phyloP scores from a whole-genome alignment of 2,329 filamentous ascomycete species.

The Claviceps monticola region DNA sequence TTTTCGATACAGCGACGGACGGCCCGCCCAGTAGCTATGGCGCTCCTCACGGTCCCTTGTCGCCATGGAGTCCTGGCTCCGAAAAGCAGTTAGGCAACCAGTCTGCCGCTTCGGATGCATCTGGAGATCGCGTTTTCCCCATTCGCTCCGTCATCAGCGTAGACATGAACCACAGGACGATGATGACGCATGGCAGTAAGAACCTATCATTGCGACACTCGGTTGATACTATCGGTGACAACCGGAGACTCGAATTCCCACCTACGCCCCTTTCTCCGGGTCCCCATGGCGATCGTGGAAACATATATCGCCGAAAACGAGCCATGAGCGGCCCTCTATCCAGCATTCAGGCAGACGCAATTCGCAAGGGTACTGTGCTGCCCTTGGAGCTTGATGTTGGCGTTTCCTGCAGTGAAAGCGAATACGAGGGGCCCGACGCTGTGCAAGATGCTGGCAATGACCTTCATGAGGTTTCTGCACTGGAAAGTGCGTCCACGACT shows the following conservation, averaged over 20 bases:
- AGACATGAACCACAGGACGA: slow-evolving; percentile 35
- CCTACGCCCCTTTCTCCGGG: slow-evolving; percentile 10
- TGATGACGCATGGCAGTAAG: slow-evolving; percentile 25
- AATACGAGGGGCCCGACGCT: slow-evolving; percentile 8
- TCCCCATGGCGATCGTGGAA: background rate
- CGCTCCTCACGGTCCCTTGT: slow-evolving; percentile 15
- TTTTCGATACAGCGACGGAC: background rate
- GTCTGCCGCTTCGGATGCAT: slow-evolving; percentile 22
- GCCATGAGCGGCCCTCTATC: slow-evolving; percentile 25
- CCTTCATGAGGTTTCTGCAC: background rate
- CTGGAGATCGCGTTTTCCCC: slow-evolving; percentile 57
- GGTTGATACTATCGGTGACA: slow-evolving; percentile 16
- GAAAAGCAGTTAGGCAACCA: slow-evolving; percentile 24
- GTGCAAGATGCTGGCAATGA: background rate
- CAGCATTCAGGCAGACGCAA: slow-evolving; percentile 31
- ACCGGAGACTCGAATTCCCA: slow-evolving; percentile 14
- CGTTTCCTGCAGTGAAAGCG: slow-evolving; percentile 19
- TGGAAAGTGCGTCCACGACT: slow-evolving; percentile 7
- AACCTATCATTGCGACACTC: slow-evolving; percentile 17
- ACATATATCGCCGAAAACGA: slow-evolving; percentile 18
- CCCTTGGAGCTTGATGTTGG: slow-evolving; percentile 22
- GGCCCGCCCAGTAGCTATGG: background rate
- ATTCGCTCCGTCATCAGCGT: slow-evolving; percentile 68
- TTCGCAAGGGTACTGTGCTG: slow-evolving; percentile 20
- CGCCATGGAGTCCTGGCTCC: slow-evolving; percentile 28